phyloP scores from a whole-genome alignment of 805 yeast species.

The Clavispora carvajalis region DNA sequence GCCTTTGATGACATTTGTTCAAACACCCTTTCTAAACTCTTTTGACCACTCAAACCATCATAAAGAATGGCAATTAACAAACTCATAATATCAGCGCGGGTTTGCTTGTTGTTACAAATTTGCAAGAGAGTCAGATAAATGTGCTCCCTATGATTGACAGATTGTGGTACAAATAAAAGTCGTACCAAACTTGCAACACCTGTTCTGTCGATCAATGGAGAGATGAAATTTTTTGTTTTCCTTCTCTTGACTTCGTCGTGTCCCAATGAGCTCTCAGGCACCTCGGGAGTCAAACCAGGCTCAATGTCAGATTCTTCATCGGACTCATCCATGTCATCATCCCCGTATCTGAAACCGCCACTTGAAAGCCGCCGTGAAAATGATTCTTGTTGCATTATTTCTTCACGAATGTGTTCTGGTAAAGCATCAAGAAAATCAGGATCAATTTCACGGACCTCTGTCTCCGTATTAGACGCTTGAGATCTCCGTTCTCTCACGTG shows the following conservation, averaged over 20 bases:
- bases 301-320: not conserved
- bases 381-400: slow-evolving; percentile 54
- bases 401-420: slow-evolving; percentile 63
- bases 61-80: slow-evolving; percentile 62
- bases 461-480: slow-evolving; percentile 41
- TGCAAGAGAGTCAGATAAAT: slow-evolving; percentile 62
- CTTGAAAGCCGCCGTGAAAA: slow-evolving; percentile 36
- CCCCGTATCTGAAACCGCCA: slow-evolving; percentile 8
- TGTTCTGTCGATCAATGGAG: slow-evolving; percentile 67
- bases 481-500: slow-evolving; percentile 73
- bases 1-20: slow-evolving; percentile 51
- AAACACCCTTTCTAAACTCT: slow-evolving; percentile 58
- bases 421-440: slow-evolving; percentile 76
- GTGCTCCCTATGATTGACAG: slow-evolving; percentile 54
- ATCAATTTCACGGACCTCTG: slow-evolving; percentile 60
- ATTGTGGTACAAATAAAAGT: slow-evolving; percentile 68
- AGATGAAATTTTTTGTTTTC: slow-evolving; percentile 14
- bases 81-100: slow-evolving; percentile 68
- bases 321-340: slow-evolving; percentile 11
- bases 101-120: slow-evolving; percentile 72
- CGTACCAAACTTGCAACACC: slow-evolving; percentile 73
- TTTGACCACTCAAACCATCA: slow-evolving; percentile 66
- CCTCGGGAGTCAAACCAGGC: slow-evolving; percentile 4
- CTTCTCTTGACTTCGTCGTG: slow-evolving; percentile 14
- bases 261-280: slow-evolving; percentile 2